These are phyloP conservation scores for Nasturtium officinale DNA, from an alignment of 345 rosid genomes.

Conservation along the genomic window DNA sequence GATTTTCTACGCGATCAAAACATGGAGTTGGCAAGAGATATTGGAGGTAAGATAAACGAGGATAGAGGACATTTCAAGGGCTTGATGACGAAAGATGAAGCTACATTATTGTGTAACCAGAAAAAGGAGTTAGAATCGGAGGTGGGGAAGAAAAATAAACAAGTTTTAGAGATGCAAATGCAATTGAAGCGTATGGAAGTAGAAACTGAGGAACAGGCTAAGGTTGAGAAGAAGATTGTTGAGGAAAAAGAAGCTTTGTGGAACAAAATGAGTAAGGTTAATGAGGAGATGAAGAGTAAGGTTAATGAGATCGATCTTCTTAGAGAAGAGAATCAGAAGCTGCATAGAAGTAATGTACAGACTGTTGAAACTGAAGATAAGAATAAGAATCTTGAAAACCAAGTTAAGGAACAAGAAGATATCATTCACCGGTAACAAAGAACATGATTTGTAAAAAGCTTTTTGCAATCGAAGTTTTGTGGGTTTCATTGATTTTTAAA, in stretches of 20 bases:
- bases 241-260: slow-evolving; percentile 45
- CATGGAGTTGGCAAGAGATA: slow-evolving; percentile 37
- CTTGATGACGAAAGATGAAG: slow-evolving; percentile 43
- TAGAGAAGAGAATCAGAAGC: slow-evolving; percentile 52
- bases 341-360: slow-evolving; percentile 41
- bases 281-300: slow-evolving; percentile 42
- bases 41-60: slow-evolving; percentile 40
- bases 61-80: slow-evolving; percentile 33
- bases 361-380: background rate
- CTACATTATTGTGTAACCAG: slow-evolving; percentile 41
- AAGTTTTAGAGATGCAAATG: slow-evolving; percentile 40
- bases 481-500: background rate
- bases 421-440: slow-evolving; percentile 22
- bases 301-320: slow-evolving; percentile 40
- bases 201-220: slow-evolving; percentile 42
- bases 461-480: background rate
- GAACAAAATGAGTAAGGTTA: slow-evolving; percentile 43
- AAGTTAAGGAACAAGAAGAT: slow-evolving; percentile 38
- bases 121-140: slow-evolving; percentile 43
- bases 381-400: slow-evolving; percentile 24
- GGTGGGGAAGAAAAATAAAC: slow-evolving; percentile 43
- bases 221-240: slow-evolving; percentile 39
- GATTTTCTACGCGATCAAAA: slow-evolving; percentile 44
- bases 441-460: background rate
- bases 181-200: slow-evolving; percentile 45